Percentiles rank a stretch among this genome's conserved stretches.
phyloP scores from a whole-genome alignment of 139 green algal genomes.

The Gonium pectorale region DNA sequence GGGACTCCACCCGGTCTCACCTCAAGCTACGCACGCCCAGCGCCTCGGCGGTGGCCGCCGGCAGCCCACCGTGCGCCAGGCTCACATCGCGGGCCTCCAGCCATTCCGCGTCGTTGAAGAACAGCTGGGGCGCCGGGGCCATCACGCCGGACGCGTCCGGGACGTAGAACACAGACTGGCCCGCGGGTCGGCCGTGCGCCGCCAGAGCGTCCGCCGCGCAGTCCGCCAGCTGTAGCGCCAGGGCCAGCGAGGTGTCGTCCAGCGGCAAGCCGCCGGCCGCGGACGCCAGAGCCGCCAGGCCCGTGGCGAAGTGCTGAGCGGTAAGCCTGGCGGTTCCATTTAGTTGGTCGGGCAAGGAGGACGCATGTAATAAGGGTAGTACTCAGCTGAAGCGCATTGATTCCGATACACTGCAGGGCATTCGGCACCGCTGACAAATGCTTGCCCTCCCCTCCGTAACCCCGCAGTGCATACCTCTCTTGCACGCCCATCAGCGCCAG shows the following conservation, averaged over 20 bases:
- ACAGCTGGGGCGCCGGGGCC: conserved; percentile 52
- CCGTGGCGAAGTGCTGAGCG: conserved; percentile 49
- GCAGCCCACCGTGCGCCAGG: conserved; percentile 67
- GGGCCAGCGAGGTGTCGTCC: conserved; percentile 27
- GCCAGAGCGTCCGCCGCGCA: conserved; percentile 38
- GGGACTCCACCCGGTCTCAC: not conserved
- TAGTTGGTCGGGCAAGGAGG: no score
- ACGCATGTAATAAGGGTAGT: no score
- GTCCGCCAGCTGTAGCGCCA: conserved; percentile 55
- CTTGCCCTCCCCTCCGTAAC: no score
- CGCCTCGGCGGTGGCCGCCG: conserved; percentile 61
- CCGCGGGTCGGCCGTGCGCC: conserved; percentile 12
- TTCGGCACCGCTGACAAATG: no score
- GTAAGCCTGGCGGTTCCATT: conserved; percentile 27
- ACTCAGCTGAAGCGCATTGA: no score
- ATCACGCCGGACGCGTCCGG: conserved; percentile 45
- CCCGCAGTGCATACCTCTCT: not conserved
- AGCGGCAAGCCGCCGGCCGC: conserved; percentile 28
- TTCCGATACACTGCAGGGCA: no score
- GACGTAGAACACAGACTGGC: not conserved
- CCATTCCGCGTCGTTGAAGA: conserved; percentile 80
- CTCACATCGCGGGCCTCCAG: conserved; percentile 51
- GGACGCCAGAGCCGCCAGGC: conserved; percentile 45
- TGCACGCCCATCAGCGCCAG: conserved; percentile 47
- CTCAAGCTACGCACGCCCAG: conserved; percentile 66